A percentile compares a stretch with the other conserved stretches of the same genome.
Evolutionary conservation across 2,329 filamentous ascomycete genomes (phyloP).

Genomic region (Aspergillus aculeatus): DNA sequence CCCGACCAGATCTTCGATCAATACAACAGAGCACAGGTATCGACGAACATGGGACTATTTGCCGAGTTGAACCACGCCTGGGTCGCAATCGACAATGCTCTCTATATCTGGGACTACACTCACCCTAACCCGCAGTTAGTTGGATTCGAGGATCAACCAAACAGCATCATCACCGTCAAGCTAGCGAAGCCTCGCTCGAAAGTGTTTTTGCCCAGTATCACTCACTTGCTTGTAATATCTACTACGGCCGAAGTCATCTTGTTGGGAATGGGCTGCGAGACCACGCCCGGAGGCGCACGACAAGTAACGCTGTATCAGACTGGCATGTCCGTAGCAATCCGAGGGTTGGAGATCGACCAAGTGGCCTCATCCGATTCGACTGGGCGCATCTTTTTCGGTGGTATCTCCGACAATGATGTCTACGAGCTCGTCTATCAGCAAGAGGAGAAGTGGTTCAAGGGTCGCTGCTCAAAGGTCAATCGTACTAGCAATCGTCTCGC

Average conservation of each 20-base stretch:
- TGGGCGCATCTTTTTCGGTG: constrained; percentile 91
- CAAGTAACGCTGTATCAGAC: constrained; percentile 82
- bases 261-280: constrained; percentile 73
- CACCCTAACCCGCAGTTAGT: constrained; percentile 86
- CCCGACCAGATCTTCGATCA: constrained; percentile 91
- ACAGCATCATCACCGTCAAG: constrained; percentile 88
- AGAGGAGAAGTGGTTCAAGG: constrained; percentile 95
- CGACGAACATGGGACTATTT: constrained; percentile 93
- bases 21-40: constrained; percentile 81
- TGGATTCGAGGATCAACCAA: constrained; percentile 83
- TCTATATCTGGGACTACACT: constrained; percentile 98
- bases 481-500: constrained; percentile 75
- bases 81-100: constrained; percentile 90
- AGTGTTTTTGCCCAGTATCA: constrained; percentile 84
- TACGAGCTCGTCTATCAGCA: constrained; percentile 96
- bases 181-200: constrained; percentile 79
- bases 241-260: constrained; percentile 82
- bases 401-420: constrained; percentile 76
- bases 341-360: constrained; percentile 71
- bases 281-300: constrained; percentile 65
- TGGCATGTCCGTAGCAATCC: constrained; percentile 74
- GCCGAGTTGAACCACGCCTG: constrained; percentile 93
- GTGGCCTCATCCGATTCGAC: constrained; percentile 75
- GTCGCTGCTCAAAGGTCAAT: constrained; percentile 81
- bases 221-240: constrained; percentile 82